A percentile compares a stretch with the other conserved stretches of the same genome.
These are phyloP conservation scores for Pseudopyrenochaeta lycopersici DNA, from an alignment of 2,329 filamentous ascomycete genomes.

Conservation along the genomic window DNA sequence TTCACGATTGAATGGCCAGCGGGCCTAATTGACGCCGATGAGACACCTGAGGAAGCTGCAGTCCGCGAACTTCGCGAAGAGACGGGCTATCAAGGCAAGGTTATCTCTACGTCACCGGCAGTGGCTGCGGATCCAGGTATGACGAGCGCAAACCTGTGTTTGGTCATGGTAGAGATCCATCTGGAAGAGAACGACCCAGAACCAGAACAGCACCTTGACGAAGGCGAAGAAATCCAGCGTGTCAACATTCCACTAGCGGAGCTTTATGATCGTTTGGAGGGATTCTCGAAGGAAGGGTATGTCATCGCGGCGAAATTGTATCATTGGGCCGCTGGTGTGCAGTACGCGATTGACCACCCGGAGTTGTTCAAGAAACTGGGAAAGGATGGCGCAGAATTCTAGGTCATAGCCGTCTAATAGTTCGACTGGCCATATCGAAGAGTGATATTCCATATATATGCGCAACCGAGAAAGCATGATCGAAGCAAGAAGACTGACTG, in stretches of 20 bases:
- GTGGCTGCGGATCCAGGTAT: constrained; percentile 39
- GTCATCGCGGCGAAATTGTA: constrained; percentile 40
- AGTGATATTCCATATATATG: too few relatives aligned
- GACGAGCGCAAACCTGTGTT: constrained; percentile 35
- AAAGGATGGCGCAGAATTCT: neutral
- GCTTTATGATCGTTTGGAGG: constrained; percentile 30
- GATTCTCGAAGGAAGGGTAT: constrained; percentile 34
- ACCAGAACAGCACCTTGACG: constrained; percentile 39
- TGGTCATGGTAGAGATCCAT: constrained; percentile 36
- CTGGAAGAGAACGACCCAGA: constrained; percentile 26
- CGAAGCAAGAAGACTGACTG: too few relatives aligned
- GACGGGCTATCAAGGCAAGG: constrained; percentile 66
- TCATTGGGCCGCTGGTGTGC: constrained; percentile 39
- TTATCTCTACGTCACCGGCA: constrained; percentile 24
- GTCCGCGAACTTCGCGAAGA: constrained; percentile 69
- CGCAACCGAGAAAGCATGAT: too few relatives aligned
- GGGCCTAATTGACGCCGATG: constrained; percentile 58
- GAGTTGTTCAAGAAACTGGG: constrained; percentile 25
- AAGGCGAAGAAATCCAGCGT: constrained; percentile 40
- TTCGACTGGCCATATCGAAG: too few relatives aligned
- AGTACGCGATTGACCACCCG: constrained; percentile 35
- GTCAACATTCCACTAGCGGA: constrained; percentile 33
- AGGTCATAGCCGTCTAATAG: neutral
- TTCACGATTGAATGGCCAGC: constrained; percentile 67
- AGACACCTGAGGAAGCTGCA: constrained; percentile 65